Base-by-base conservation (phyloP, 108 stramenopile species). In the Thalassiosira profunda region DNA sequence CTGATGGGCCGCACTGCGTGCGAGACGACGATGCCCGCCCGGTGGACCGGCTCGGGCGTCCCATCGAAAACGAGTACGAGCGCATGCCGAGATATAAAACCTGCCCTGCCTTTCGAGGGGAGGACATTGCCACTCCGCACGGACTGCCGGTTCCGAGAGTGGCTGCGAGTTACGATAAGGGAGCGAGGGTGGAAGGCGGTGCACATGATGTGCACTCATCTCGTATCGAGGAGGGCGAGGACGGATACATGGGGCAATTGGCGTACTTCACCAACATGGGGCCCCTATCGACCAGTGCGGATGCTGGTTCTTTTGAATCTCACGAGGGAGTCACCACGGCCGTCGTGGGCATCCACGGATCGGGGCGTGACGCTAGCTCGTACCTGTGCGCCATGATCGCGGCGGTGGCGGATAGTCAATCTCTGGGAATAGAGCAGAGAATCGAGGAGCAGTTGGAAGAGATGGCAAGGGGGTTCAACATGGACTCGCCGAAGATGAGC, bases 271-370 rank as follows among this genome's bases (percentile, higher is more conserved):
- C 86, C 7, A 84, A 80, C 18, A 66, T 66, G 64, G 69, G 79
- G 2, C 42, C 17, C 3, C 40, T 20, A 17, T 76, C 20, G 25
- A 62, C 18, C 18, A 33, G 12, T 24, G 30, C 45, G 14, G n/a
- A 37, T 26, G 18, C 14, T 47, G 25, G 46, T 5, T 18, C 63
- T 1, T 33, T 73, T 56, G 9, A 33, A 14, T 14, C 18, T 14
- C 41, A 64, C 21, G 12, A 26, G 0, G 25, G 43, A 7, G 62
- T 84, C 14, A 45, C 40, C 2, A 74, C 67, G 7, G 67, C 70
- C 1, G n/a, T 95, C 12, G 63, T 95, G 36, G 60, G 72, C 1
- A 59, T 95, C 48, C 94, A 95, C 67, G 94, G 94, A 46, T 86
- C 86, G 4, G 73, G 74, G 11, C 79, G 90, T 5, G 83, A 83